These are phyloP conservation scores for Septoria linicola DNA, from an alignment of 2,329 filamentous ascomycete genomes.

Conservation along the genomic window DNA sequence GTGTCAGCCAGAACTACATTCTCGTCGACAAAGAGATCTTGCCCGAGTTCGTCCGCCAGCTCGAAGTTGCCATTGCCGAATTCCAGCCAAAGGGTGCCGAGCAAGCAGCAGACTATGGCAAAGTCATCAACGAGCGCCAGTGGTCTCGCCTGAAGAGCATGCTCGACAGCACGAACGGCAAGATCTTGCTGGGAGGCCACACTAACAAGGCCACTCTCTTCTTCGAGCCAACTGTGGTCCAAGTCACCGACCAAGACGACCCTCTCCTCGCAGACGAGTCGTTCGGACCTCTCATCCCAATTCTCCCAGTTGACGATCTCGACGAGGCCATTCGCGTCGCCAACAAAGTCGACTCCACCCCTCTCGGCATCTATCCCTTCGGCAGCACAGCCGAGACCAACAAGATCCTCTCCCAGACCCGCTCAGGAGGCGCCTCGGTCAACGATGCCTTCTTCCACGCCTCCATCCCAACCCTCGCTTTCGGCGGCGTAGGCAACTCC, in stretches of 20 bases:
- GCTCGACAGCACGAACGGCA: slow-evolving; percentile 79
- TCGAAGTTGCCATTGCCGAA: slow-evolving; percentile 68
- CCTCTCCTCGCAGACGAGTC: slow-evolving; percentile 78
- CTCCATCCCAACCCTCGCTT: slow-evolving; percentile 68
- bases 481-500: slow-evolving; percentile 80
- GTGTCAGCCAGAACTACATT: slow-evolving; percentile 89
- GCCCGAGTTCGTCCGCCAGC: slow-evolving; percentile 64
- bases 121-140: slow-evolving; percentile 76
- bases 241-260: slow-evolving; percentile 73
- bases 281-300: slow-evolving; percentile 88
- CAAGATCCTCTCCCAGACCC: slow-evolving; percentile 54
- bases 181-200: slow-evolving; percentile 81
- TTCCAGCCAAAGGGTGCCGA: slow-evolving; percentile 84
- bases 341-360: slow-evolving; percentile 78
- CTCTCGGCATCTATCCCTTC: slow-evolving; percentile 81
- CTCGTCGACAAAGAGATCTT: slow-evolving; percentile 72
- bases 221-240: slow-evolving; percentile 91
- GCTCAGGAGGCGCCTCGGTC: slow-evolving; percentile 52
- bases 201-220: slow-evolving; percentile 77
- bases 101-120: slow-evolving; percentile 72
- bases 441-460: slow-evolving; percentile 68
- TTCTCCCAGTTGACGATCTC: slow-evolving; percentile 74
- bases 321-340: slow-evolving; percentile 82
- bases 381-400: slow-evolving; percentile 75
- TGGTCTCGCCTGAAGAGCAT: slow-evolving; percentile 85